phyloP scores from a whole-genome alignment of 2,329 filamentous ascomycete species.

The Diplodia intermedia region DNA sequence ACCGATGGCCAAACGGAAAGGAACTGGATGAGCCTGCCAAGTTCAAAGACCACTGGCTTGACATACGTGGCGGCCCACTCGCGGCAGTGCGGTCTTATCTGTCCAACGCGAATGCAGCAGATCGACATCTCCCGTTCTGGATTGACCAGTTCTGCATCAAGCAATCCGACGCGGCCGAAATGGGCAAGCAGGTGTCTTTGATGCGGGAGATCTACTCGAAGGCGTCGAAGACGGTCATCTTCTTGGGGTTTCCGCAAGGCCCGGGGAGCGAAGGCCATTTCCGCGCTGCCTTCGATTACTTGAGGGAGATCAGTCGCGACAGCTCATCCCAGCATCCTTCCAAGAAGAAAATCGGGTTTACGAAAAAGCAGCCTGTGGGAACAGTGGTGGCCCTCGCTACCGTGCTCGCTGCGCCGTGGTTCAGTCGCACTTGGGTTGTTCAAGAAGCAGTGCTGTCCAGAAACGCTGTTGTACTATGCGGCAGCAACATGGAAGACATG shows the following conservation, averaged over 20 bases:
- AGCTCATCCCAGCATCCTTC: no score
- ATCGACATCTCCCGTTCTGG: not conserved
- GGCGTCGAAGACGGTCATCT: not conserved
- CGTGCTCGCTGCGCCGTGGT: not conserved
- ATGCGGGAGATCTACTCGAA: not conserved
- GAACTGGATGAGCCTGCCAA: not conserved
- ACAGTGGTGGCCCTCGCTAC: not conserved
- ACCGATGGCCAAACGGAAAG: constrained; percentile 2
- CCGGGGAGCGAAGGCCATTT: not conserved
- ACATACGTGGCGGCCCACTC: not conserved
- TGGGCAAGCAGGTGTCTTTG: not conserved
- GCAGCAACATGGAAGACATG: not conserved
- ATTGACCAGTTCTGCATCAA: constrained; percentile 2
- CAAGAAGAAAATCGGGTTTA: not conserved
- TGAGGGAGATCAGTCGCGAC: not conserved
- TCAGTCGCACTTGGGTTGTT: constrained; percentile 4
- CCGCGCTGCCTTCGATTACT: not conserved
- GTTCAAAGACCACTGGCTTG: not conserved
- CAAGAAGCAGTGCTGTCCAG: not conserved
- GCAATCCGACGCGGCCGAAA: not conserved
- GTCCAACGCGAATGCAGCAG: not conserved
- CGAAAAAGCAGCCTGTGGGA: not conserved
- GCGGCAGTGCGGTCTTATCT: not conserved
- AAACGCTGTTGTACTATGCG: not conserved
- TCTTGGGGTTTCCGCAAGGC: not conserved